Conservation (phyloP, 495 filamentous ascomycete species). For the Hypoxylon crocopeplum region DNA sequence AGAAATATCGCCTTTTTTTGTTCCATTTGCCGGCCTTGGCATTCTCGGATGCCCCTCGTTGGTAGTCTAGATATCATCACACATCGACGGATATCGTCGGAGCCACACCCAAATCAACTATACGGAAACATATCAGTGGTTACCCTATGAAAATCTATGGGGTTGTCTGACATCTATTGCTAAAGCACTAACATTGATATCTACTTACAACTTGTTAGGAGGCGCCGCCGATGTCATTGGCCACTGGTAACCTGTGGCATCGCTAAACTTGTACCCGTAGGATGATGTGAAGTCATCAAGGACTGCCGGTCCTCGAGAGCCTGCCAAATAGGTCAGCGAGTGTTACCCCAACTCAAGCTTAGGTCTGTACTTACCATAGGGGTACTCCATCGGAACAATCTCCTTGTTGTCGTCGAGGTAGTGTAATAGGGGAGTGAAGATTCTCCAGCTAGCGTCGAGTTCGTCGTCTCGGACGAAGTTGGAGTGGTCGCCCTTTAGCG, state of each 20-base stretch:
- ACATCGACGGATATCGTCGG: constrained; percentile 23
- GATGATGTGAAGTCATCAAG: constrained; percentile 98
- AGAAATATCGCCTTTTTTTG: constrained; percentile 21
- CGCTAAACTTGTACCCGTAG: constrained; percentile 98
- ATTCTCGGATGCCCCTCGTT: constrained; percentile 19
- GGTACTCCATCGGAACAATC: constrained; percentile 99
- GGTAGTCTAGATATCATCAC: constrained; percentile 19
- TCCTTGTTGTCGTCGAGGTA: constrained; percentile 99
- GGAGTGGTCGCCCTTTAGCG: constrained; percentile 98
- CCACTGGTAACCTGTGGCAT: constrained; percentile 96
- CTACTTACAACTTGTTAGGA: constrained; percentile 74
- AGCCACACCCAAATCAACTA: constrained; percentile 34
- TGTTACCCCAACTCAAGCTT: background rate
- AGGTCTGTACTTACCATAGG: constrained; percentile 80
- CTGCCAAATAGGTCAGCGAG: constrained; percentile 53
- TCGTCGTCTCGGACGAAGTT: constrained; percentile 99
- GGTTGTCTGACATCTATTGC: constrained; percentile 36
- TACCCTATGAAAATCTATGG: constrained; percentile 22
- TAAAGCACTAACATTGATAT: constrained; percentile 30
- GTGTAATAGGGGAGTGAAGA: constrained; percentile 96
- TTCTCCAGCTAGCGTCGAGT: constrained; percentile 97
- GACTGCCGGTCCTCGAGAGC: constrained; percentile 94
- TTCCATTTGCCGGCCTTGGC: constrained; percentile 24
- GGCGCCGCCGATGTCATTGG: constrained; percentile 66
- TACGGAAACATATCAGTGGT: constrained; percentile 26